These are phyloP conservation scores for Cercospora sp. DNA, from an alignment of 2,329 filamentous ascomycete genomes.

Conservation along the genomic window DNA sequence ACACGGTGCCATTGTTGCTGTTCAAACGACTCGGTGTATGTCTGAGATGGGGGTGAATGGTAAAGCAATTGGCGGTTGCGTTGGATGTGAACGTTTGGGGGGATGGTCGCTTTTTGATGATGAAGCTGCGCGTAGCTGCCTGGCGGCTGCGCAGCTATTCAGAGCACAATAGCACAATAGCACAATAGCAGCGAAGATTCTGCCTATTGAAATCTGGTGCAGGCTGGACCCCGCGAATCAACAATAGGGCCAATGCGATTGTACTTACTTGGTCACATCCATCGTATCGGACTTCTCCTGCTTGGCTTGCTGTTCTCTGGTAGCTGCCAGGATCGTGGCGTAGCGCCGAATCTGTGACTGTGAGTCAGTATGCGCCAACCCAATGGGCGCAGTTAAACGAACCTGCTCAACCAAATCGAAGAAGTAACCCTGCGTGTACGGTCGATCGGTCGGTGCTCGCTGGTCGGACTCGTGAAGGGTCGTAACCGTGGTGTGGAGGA, in stretches of 20 bases:
- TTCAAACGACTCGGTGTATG: conserved; percentile 8
- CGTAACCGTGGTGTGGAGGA: conserved; percentile 85
- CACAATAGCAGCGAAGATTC: conserved; percentile 16
- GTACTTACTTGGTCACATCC: conserved; percentile 53
- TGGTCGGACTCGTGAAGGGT: conserved; percentile 84
- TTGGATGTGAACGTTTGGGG: background rate
- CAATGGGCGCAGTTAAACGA: conserved; percentile 29
- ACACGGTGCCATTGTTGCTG: conserved; percentile 1
- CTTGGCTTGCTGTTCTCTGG: conserved; percentile 66
- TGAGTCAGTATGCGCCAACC: conserved; percentile 30
- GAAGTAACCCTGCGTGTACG: conserved; percentile 95
- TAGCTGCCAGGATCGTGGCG: conserved; percentile 77
- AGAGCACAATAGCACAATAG: conserved; percentile 11
- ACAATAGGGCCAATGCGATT: conserved; percentile 6
- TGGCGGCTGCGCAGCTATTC: background rate
- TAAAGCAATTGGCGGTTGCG: background rate
- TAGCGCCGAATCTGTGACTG: conserved; percentile 70
- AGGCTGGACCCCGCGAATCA: conserved; percentile 2
- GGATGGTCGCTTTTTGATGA: background rate
- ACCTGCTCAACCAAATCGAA: conserved; percentile 89
- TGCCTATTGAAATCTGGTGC: background rate
- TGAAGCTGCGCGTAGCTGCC: background rate
- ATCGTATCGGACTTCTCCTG: conserved; percentile 55
- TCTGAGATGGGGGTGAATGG: background rate
- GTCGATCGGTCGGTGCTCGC: conserved; percentile 77